Evolutionary conservation across 805 yeast species (phyloP).

Genomic region (Pichia exigua): DNA sequence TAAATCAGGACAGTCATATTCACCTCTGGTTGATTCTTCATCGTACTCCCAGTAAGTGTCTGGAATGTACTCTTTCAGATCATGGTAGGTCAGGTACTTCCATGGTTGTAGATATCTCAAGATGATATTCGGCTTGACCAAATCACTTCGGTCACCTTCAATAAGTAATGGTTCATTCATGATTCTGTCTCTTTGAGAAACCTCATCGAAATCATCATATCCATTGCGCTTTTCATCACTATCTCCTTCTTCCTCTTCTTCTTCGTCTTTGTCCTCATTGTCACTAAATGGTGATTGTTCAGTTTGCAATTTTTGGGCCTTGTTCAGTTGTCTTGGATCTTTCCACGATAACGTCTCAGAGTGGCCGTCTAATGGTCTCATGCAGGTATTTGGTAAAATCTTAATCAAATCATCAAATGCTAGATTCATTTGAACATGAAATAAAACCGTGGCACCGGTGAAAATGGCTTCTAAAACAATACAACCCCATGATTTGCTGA

Average conservation of each 20-base stretch:
- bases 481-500: conserved; percentile 95
- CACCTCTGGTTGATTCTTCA: conserved; percentile 36
- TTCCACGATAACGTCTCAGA: conserved; percentile 53
- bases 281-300: conserved; percentile 4
- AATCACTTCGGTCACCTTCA: conserved; percentile 42
- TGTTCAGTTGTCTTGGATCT: not conserved
- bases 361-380: conserved; percentile 71
- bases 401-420: conserved; percentile 60
- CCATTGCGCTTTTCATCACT: not conserved
- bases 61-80: conserved; percentile 46
- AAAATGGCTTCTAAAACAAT: conserved; percentile 66
- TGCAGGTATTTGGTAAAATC: conserved; percentile 60
- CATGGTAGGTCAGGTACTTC: conserved; percentile 40
- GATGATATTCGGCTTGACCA: conserved; percentile 15
- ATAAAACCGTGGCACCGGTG: conserved; percentile 55
- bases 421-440: conserved; percentile 52
- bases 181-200: conserved; percentile 1
- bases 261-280: too few relatives aligned
- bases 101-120: conserved; percentile 49
- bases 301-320: conserved; percentile 6
- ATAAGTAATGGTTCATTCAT: conserved; percentile 54
- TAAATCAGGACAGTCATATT: conserved; percentile 73
- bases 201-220: not conserved
- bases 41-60: conserved; percentile 48
- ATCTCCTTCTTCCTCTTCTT: not conserved